Evolutionary conservation across 202 grass and related monocot genomes (phyloP), one percentile per base, ranked within the genome.

Genomic region (Setaria italica): DNA sequence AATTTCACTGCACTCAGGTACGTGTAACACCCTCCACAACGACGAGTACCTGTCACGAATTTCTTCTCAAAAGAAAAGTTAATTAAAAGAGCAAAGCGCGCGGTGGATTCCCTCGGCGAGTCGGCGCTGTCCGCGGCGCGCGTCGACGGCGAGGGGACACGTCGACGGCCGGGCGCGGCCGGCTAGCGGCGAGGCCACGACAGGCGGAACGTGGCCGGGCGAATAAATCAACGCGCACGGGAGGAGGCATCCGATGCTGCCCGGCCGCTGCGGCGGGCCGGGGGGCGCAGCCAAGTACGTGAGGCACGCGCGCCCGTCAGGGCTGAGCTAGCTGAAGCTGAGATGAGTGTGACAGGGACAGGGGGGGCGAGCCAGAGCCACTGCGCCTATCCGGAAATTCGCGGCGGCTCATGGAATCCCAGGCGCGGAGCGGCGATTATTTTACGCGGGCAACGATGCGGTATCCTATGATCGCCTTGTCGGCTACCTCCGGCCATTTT

Each of bases 391-490:
- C 86, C 48, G 81, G 84, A 54, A 90, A 80, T 11, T 25, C 80
- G 84, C 67, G 84, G 88, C 75, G 80, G 75, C 84, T 45, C 37
- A 21, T 32, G 71, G 86, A 83, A 88, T 88, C 80, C 86, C 86
- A 88, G 72, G 80, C 72, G 72, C 32, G 43, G 63, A 62, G 47
- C 62, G 64, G 86, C 6, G 55, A 55, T 86, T 83, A 62, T 55
- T 83, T 43, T 53, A 76, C 43, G 54, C 64, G 72, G 15, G 8
- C 55, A 47, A 69, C 86, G 73, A 78, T 69, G 55, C 56, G 86
- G 80, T 46, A 88, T 88, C 86, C 86, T 75, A 88, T 87, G 86
- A 82, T 60, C 54, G 2, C 42, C 79, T 11, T 87, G 79, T 87
- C 85, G 79, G 85, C 79, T 87, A 58, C 62, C 71, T 19, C 79